These are phyloP conservation scores for Metarhizium humberi DNA, from an alignment of 2,329 filamentous ascomycete genomes.

Conservation along the genomic window DNA sequence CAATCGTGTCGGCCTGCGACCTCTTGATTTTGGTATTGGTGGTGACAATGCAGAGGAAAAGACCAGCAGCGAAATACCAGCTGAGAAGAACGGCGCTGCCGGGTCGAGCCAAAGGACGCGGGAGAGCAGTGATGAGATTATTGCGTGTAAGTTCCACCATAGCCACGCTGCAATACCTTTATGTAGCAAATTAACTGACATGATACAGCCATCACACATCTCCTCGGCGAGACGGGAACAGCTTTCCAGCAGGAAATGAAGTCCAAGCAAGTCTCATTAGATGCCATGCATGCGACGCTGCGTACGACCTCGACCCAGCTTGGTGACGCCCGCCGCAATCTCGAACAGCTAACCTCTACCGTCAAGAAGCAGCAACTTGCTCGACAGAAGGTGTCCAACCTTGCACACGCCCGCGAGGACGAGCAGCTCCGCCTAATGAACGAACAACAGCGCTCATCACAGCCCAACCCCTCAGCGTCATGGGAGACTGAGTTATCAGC, in stretches of 20 bases:
- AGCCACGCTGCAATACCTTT: background rate
- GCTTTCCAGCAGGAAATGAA: conserved; percentile 75
- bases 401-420: conserved; percentile 63
- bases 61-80: conserved; percentile 30
- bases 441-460: conserved; percentile 29
- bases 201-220: conserved; percentile 63
- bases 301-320: conserved; percentile 72
- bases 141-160: conserved; percentile 53
- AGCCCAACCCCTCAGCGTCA: conserved; percentile 34
- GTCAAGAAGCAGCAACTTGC: conserved; percentile 56
- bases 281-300: conserved; percentile 71
- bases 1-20: conserved; percentile 80
- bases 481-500: conserved; percentile 47
- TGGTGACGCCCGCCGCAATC: conserved; percentile 62
- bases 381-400: conserved; percentile 66
- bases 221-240: conserved; percentile 68
- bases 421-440: conserved; percentile 45
- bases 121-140: conserved; percentile 71
- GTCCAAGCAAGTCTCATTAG: conserved; percentile 74
- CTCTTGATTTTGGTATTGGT: conserved; percentile 90
- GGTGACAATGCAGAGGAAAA: conserved; percentile 45
- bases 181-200: background rate
- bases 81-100: conserved; percentile 34
- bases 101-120: conserved; percentile 46
- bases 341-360: conserved; percentile 62